A percentile compares a stretch with the other conserved stretches of the same genome.
Conservation (phyloP, 768 basidiomycete species). For the Phanerochaete sordida region DNA sequence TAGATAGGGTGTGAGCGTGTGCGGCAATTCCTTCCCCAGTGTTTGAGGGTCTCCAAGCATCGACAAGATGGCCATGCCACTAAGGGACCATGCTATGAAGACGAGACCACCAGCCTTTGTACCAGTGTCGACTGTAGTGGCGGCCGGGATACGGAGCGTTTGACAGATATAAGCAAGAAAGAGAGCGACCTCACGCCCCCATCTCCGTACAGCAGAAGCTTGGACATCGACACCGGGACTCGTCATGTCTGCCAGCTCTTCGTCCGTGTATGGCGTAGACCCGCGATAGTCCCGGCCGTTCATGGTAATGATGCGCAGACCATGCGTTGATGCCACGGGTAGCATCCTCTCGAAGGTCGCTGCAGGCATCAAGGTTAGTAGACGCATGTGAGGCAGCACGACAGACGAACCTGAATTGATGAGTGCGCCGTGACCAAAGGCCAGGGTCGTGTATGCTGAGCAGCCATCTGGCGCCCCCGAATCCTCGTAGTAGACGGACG, state of each 20-base stretch:
- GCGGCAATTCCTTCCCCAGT: neutral
- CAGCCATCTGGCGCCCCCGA: slow-evolving; percentile 11
- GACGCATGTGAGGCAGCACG: neutral
- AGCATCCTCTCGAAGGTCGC: slow-evolving; percentile 2
- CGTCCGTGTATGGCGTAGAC: neutral
- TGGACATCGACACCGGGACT: neutral
- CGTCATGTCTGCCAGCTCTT: neutral
- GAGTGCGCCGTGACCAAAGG: slow-evolving; percentile 13
- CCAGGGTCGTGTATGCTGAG: slow-evolving; percentile 11
- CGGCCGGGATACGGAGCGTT: neutral
- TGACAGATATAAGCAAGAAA: neutral
- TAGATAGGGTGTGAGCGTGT: neutral
- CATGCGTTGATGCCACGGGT: neutral
- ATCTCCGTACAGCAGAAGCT: neutral
- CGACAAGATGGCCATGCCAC: neutral
- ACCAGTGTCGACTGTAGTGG: neutral
- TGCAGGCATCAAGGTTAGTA: neutral
- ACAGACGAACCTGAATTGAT: slow-evolving; percentile 10
- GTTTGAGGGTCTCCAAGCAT: slow-evolving; percentile 4
- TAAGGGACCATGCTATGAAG: slow-evolving; percentile 6
- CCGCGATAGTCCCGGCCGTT: slow-evolving; percentile 6
- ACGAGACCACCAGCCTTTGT: slow-evolving; percentile 1
- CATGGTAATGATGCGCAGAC: slow-evolving; percentile 5
- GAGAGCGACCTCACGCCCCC: neutral
- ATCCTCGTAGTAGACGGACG: slow-evolving; percentile 16